Evolutionary conservation across 148 eudicot genomes (phyloP).

Genomic region (Nepenthes mirabilis): DNA sequence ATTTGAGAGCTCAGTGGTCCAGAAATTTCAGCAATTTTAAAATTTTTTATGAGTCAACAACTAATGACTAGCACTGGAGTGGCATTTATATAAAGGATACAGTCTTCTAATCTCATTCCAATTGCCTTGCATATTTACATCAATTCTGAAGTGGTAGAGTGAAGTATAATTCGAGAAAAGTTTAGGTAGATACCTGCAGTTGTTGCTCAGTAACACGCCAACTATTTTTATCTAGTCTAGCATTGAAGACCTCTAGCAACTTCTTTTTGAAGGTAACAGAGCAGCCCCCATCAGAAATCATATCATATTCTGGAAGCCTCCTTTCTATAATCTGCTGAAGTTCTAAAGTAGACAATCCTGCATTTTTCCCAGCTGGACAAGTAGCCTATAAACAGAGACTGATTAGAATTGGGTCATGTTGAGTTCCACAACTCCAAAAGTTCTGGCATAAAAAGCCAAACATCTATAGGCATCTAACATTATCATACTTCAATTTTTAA

Average conservation of each 20-base stretch:
- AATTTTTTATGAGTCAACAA: no score
- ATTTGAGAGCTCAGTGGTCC: no score
- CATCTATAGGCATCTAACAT: not conserved
- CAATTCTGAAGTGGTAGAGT: not conserved
- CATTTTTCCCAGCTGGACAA: constrained; percentile 51
- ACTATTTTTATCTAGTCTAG: constrained; percentile 22
- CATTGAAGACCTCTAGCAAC: constrained; percentile 34
- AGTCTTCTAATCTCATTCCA: no score
- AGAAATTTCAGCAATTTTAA: no score
- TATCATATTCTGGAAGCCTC: constrained; percentile 35
- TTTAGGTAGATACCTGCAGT: constrained; percentile 41
- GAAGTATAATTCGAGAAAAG: not conserved
- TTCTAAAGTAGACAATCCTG: constrained; percentile 38
- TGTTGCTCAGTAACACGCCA: constrained; percentile 48
- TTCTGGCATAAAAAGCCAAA: not conserved
- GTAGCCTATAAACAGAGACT: constrained; percentile 51
- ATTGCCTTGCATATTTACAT: no score
- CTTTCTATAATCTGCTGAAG: constrained; percentile 25
- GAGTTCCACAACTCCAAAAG: not conserved
- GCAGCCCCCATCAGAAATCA: constrained; percentile 46
- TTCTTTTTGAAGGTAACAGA: constrained; percentile 42
- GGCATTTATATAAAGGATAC: no score
- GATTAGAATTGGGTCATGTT: constrained; percentile 1
- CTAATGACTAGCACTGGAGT: no score
- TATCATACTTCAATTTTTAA: constrained; percentile 58